Evolutionary conservation across 2,329 filamentous ascomycete genomes (phyloP).

Genomic region (Arthrobotrys iridis): DNA sequence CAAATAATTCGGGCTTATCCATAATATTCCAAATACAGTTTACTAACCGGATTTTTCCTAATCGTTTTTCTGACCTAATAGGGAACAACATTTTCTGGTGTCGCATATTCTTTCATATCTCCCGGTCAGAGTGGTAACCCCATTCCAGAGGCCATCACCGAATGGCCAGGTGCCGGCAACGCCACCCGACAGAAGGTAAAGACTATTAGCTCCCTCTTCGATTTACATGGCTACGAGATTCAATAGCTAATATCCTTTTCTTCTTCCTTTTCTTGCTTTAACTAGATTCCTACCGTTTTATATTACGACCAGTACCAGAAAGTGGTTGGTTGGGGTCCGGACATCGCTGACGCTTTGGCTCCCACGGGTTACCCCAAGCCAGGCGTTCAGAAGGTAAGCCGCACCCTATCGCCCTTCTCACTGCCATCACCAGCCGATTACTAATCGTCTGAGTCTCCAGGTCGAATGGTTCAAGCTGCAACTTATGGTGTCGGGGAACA

Average conservation of each 20-base stretch:
- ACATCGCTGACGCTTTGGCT: slow-evolving; percentile 95
- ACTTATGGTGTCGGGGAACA: slow-evolving; percentile 98
- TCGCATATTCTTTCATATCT: slow-evolving; percentile 83
- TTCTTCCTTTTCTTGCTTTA: background rate
- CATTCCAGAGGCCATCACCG: slow-evolving; percentile 95
- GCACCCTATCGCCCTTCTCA: background rate
- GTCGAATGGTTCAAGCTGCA: slow-evolving; percentile 99
- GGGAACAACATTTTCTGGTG: slow-evolving; percentile 97
- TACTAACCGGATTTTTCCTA: slow-evolving; percentile 21
- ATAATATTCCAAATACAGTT: slow-evolving; percentile 33
- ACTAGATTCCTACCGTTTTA: slow-evolving; percentile 98
- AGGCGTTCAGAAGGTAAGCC: slow-evolving; percentile 83
- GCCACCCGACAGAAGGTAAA: slow-evolving; percentile 97
- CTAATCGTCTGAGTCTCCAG: slow-evolving; percentile 34
- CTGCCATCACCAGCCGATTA: background rate
- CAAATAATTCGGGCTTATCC: slow-evolving; percentile 7
- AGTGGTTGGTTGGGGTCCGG: slow-evolving; percentile 98
- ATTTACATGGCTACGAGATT: no score
- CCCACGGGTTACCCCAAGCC: slow-evolving; percentile 98
- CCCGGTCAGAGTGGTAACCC: slow-evolving; percentile 92
- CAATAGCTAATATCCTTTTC: slow-evolving; percentile 23
- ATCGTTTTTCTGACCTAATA: slow-evolving; percentile 61
- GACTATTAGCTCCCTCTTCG: no score
- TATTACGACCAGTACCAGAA: slow-evolving; percentile 99
- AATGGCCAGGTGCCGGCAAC: slow-evolving; percentile 97